These are phyloP conservation scores for Alternaria triticina DNA, from an alignment of 2,329 filamentous ascomycete genomes.

Conservation along the genomic window DNA sequence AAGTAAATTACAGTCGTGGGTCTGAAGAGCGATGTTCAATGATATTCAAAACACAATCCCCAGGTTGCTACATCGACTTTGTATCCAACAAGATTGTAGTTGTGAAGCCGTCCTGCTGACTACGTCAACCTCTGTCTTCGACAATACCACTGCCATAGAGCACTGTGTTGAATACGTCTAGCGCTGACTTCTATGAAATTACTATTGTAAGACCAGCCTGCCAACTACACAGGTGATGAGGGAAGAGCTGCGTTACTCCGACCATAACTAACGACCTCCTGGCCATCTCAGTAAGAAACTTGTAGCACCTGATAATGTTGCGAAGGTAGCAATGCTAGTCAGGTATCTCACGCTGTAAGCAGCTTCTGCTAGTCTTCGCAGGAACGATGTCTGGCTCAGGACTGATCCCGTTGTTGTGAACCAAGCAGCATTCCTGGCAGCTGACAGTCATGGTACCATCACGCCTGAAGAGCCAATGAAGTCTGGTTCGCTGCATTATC, in stretches of 20 bases:
- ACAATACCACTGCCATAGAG: neutral
- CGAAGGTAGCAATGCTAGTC: neutral
- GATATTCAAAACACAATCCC: neutral
- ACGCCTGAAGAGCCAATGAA: neutral
- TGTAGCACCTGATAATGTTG: neutral
- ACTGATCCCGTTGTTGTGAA: fast-evolving
- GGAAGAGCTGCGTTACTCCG: neutral
- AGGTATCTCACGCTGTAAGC: fast-evolving
- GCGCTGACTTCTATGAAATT: fast-evolving
- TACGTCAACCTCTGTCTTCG: neutral
- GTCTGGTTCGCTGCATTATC: neutral
- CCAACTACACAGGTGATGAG: neutral
- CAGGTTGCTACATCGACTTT: neutral
- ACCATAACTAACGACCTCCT: neutral
- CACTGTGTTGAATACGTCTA: neutral
- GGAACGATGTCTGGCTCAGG: neutral
- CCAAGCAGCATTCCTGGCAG: neutral
- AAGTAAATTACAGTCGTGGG: no score
- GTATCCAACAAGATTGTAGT: fast-evolving
- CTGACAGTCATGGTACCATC: neutral
- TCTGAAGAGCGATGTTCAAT: no score
- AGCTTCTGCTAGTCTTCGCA: neutral
- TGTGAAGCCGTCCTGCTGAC: neutral
- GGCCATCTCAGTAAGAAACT: neutral
- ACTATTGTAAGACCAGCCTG: neutral